Base-by-base conservation (phyloP, 495 filamentous ascomycete species). In the Lasiosphaeria hispida region DNA sequence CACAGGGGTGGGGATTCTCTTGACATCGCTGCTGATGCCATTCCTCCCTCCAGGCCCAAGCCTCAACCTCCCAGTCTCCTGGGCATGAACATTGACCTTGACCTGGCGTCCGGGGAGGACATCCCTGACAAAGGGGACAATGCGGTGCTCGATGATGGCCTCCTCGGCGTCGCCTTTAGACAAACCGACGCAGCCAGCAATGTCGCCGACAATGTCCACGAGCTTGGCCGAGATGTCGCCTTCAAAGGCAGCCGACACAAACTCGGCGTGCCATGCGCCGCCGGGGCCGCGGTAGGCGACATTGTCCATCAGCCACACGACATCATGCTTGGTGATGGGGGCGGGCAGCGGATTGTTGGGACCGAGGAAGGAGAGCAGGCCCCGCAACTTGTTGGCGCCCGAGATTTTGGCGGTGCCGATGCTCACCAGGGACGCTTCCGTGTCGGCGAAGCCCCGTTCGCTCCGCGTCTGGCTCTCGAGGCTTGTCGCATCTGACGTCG, bases 251-350 rank as follows among this genome's bases (percentile, higher is more conserved):
- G 88, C 89, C 1, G 87, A 82, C 0, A 96, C 84, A 53, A 90
- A 88, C 60, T 96, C 90, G 5, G 87, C 88, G 57, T 88, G 77
- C 91, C 90, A 96, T 52, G 61, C 69, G 47, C 66, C 69, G 17
- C 62, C 75, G 17, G 60, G 65, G 38, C 68, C 66, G 19, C 83
- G 83, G 68, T 86, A 96, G 6, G 91, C 93, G 7, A 90, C 91
- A 64, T 94, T 97, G 75, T 97, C 91, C 39, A 97, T 71, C 10
- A 97, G 75, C 93, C 93, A 97, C 18, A 97, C 86, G 9, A 79
- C 82, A 60, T 96, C 84, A 48, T 73, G 60, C 2, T 57, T 60
- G 7, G 66, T 69, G 39, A 83, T 65, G 5, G 64, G 58, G 17
- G 68, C 67, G 3, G 72, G 71, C 2, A 76, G 56, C 4, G 80